These are phyloP conservation scores for Alternaria gansuensis DNA, from an alignment of 2,329 filamentous ascomycete genomes.

Conservation along the genomic window DNA sequence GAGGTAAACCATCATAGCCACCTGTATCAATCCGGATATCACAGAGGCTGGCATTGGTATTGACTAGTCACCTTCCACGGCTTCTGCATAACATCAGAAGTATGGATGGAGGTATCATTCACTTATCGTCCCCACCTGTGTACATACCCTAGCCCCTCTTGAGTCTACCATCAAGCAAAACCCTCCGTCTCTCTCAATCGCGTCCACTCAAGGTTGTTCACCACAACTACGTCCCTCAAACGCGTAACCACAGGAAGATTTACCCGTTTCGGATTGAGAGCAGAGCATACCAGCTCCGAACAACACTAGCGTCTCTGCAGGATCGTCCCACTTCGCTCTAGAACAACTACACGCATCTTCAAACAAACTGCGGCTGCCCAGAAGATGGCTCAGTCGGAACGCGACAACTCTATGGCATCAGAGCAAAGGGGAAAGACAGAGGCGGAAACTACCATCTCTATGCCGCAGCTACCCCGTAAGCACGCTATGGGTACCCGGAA, in stretches of 20 bases:
- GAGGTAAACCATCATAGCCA: background rate
- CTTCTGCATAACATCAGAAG: background rate
- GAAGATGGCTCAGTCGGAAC: too few relatives aligned
- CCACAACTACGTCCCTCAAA: background rate
- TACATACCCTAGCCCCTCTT: background rate
- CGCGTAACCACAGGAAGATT: background rate
- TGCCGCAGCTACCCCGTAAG: background rate
- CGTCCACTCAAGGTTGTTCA: background rate
- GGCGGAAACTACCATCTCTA: background rate
- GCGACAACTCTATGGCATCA: too few relatives aligned
- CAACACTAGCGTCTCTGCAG: too few relatives aligned
- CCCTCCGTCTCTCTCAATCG: background rate
- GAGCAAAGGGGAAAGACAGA: background rate
- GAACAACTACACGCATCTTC: too few relatives aligned
- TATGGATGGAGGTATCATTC: background rate
- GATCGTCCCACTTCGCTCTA: too few relatives aligned
- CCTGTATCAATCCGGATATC: background rate
- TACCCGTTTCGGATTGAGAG: too few relatives aligned
- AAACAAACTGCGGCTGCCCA: too few relatives aligned
- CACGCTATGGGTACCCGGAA: background rate
- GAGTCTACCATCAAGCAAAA: background rate
- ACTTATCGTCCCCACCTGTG: background rate
- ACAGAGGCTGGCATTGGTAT: background rate
- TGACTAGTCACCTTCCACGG: background rate
- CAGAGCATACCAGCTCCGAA: too few relatives aligned